Evolutionary conservation across 2,329 filamentous ascomycete genomes (phyloP).

Genomic region (Phialophora macrospora): DNA sequence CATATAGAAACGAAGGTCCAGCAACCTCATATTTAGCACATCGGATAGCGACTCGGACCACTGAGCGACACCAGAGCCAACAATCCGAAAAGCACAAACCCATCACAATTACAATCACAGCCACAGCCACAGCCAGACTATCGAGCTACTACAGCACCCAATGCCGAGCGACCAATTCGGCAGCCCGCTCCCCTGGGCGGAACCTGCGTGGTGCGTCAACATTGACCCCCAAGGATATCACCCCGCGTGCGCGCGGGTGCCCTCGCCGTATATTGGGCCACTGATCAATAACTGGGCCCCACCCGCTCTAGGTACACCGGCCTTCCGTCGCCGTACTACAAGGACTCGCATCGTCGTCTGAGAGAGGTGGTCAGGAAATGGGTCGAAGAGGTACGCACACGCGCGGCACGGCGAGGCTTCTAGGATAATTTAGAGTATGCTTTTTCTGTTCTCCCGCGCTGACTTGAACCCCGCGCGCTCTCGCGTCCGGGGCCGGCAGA

Average conservation of each 20-base stretch:
- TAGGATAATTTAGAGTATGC: too few relatives aligned
- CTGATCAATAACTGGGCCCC: not conserved
- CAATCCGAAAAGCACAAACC: too few relatives aligned
- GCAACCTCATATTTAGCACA: too few relatives aligned
- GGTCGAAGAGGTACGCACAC: not conserved
- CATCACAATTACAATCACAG: not conserved
- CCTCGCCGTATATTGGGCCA: too few relatives aligned
- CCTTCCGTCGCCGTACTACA: conserved; percentile 7
- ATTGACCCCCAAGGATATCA: too few relatives aligned
- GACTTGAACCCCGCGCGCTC: too few relatives aligned
- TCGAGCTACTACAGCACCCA: not conserved
- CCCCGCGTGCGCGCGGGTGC: too few relatives aligned
- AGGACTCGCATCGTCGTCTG: not conserved
- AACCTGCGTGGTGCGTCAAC: not conserved
- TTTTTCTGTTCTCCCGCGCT: too few relatives aligned
- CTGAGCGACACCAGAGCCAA: too few relatives aligned
- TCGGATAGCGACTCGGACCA: too few relatives aligned
- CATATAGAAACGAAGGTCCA: too few relatives aligned
- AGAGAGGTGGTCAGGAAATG: not conserved
- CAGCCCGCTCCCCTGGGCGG: not conserved
- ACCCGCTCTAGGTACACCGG: not conserved
- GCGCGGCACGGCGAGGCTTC: too few relatives aligned
- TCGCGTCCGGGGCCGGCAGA: not conserved
- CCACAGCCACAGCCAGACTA: not conserved
- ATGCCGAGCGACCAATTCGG: conserved; percentile 1